phyloP scores from a whole-genome alignment of 1,284 basidiomycete genomes.

The Cryptococcus maquisensis region DNA sequence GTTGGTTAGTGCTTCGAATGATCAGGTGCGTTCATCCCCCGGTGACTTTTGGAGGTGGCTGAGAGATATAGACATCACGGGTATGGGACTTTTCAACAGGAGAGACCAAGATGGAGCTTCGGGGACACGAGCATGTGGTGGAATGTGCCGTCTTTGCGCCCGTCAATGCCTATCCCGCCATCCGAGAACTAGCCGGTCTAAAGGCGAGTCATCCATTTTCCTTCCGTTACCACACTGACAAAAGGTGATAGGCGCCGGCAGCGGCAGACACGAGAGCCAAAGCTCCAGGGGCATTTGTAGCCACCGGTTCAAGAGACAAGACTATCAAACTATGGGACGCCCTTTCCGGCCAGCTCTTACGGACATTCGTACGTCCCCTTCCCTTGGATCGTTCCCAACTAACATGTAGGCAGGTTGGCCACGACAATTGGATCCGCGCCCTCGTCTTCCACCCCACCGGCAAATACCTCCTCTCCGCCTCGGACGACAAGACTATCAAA shows the following conservation, averaged over 20 bases:
- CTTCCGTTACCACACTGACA: slow-evolving; percentile 1
- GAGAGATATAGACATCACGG: slow-evolving; percentile 62
- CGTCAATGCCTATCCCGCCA: slow-evolving; percentile 63
- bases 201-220: slow-evolving; percentile 50
- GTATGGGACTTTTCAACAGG: slow-evolving; percentile 74
- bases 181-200: slow-evolving; percentile 71
- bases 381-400: background rate
- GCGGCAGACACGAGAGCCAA: slow-evolving; percentile 45
- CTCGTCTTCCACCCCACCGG: slow-evolving; percentile 80
- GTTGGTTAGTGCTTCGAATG: slow-evolving; percentile 75
- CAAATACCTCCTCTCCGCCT: slow-evolving; percentile 78
- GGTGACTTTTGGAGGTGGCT: background rate
- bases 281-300: slow-evolving; percentile 58
- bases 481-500: slow-evolving; percentile 85
- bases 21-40: slow-evolving; percentile 59
- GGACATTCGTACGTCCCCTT: slow-evolving; percentile 55
- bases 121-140: slow-evolving; percentile 83
- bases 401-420: slow-evolving; percentile 55
- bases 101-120: slow-evolving; percentile 73
- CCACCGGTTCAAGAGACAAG: slow-evolving; percentile 82
- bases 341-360: slow-evolving; percentile 67
- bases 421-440: slow-evolving; percentile 80
- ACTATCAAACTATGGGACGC: slow-evolving; percentile 83
- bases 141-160: slow-evolving; percentile 82
- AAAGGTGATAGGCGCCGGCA: slow-evolving; percentile 16